Conservation (phyloP, 345 rosid species). For the Eucalyptus paniculata region DNA sequence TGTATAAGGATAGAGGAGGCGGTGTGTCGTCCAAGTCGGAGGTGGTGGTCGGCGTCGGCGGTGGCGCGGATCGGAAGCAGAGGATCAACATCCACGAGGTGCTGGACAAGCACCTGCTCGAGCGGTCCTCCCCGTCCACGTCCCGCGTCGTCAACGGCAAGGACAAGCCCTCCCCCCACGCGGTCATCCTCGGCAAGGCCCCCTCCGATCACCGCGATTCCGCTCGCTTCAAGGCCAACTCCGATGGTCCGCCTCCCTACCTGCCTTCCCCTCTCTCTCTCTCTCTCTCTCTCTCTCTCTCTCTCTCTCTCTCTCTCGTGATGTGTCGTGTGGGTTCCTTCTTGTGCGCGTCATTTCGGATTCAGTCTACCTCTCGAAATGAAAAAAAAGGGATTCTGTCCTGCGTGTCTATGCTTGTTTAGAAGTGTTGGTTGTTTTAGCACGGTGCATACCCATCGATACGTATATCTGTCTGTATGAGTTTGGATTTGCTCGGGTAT, state of each 20-base stretch:
- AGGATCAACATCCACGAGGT: conserved; percentile 64
- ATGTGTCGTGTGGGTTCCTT: background rate
- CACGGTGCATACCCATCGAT: background rate
- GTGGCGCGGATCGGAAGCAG: conserved; percentile 49
- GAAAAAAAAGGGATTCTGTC: background rate
- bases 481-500: background rate
- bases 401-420: background rate
- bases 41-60: conserved; percentile 2
- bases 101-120: conserved; percentile 50
- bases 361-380: background rate
- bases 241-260: background rate
- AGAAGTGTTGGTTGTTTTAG: background rate
- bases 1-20: conserved; percentile 10
- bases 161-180: conserved; percentile 31
- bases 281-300: background rate
- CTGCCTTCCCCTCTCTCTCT: fast-evolving
- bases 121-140: conserved; percentile 73
- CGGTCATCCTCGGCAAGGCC: conserved; percentile 40
- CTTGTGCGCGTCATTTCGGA: background rate
- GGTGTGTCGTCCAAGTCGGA: conserved; percentile 58
- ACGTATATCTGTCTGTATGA: background rate
- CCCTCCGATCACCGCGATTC: conserved; percentile 44
- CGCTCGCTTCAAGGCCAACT: conserved; percentile 39
- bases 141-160: conserved; percentile 52
- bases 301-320: background rate